These are phyloP conservation scores for Naegleria fowleri DNA, from an alignment of 208 protist genomes.

Conservation along the genomic window DNA sequence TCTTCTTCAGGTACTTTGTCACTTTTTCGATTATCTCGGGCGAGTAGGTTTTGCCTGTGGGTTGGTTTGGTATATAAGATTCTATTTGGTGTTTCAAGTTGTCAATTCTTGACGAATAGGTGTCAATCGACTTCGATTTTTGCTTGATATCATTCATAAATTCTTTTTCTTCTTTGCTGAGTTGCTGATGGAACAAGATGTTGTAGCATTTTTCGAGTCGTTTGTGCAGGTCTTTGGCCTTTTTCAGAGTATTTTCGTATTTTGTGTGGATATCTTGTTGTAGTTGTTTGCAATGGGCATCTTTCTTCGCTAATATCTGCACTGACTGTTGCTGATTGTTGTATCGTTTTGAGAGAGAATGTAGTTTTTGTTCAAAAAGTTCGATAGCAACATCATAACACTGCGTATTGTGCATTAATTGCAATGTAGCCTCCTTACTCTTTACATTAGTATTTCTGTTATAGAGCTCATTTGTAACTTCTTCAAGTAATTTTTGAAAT, in stretches of 20 bases:
- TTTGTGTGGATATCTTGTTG: neutral
- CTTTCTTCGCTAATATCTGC: neutral
- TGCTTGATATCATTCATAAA: neutral
- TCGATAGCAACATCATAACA: too few relatives aligned
- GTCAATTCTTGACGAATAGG: neutral
- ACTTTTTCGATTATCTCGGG: neutral
- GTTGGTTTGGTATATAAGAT: neutral
- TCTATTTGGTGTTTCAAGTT: neutral
- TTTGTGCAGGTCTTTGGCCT: neutral
- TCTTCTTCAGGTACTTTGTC: neutral
- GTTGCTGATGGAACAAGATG: neutral
- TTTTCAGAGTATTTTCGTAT: neutral
- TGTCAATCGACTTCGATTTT: neutral
- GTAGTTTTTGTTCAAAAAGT: too few relatives aligned
- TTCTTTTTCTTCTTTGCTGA: neutral
- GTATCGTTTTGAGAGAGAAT: neutral
- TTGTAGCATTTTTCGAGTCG: neutral
- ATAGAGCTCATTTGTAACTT: too few relatives aligned
- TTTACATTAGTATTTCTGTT: too few relatives aligned
- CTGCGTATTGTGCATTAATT: too few relatives aligned
- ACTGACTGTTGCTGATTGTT: neutral
- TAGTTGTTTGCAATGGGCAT: neutral
- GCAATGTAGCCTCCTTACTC: too few relatives aligned
- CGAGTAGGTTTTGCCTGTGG: neutral
- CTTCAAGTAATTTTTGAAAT: too few relatives aligned